Evolutionary conservation across 2,329 filamentous ascomycete genomes (phyloP).

Genomic region (Neofusicoccum ribis): DNA sequence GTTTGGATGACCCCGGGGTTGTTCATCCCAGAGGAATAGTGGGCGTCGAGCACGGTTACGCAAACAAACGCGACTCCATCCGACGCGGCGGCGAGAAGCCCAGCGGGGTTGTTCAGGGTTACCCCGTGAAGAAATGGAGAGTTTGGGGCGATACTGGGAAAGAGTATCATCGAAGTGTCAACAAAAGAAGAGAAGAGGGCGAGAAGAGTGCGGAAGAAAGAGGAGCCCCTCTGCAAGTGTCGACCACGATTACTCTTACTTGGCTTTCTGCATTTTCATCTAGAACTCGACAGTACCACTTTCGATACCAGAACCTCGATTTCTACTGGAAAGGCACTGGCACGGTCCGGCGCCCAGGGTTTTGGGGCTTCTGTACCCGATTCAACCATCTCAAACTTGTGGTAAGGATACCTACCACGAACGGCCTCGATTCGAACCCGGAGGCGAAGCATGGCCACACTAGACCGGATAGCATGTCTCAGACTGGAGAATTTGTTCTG

Average conservation of each 20-base stretch:
- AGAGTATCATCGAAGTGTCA: slow-evolving; percentile 28
- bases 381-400: slow-evolving; percentile 37
- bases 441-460: background rate
- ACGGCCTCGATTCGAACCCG: background rate
- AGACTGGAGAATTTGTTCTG: slow-evolving; percentile 27
- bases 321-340: slow-evolving; percentile 39
- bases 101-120: slow-evolving; percentile 28
- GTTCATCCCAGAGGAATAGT: slow-evolving; percentile 35
- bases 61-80: slow-evolving; percentile 17
- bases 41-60: slow-evolving; percentile 26
- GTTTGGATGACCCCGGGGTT: slow-evolving; percentile 25
- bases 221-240: slow-evolving; percentile 19
- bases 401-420: slow-evolving; percentile 23
- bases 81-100: slow-evolving; percentile 20
- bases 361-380: slow-evolving; percentile 27
- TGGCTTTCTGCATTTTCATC: slow-evolving; percentile 31
- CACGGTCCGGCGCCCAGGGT: slow-evolving; percentile 27
- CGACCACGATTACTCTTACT: slow-evolving; percentile 29
- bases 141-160: slow-evolving; percentile 36
- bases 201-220: background rate
- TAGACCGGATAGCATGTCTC: background rate
- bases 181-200: slow-evolving; percentile 23
- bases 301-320: slow-evolving; percentile 29
- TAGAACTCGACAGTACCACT: slow-evolving; percentile 32
- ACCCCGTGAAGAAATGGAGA: slow-evolving; percentile 32